Evolutionary conservation across 2,329 filamentous ascomycete genomes (phyloP).

Genomic region (Trichoderma sp.): DNA sequence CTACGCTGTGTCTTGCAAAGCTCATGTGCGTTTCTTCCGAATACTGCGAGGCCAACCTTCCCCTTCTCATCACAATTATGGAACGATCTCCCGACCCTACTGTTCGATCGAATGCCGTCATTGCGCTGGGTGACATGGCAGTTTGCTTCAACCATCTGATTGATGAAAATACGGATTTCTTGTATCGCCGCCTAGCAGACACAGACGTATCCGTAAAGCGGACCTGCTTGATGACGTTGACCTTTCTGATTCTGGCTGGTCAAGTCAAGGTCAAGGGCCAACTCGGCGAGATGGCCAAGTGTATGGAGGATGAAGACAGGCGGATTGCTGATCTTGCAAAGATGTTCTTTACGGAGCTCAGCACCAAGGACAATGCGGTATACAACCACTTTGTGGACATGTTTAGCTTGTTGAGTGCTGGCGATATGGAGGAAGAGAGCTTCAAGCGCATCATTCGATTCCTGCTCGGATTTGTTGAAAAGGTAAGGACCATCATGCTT

Average conservation of each 20-base stretch:
- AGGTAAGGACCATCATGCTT: constrained; percentile 58
- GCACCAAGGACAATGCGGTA: constrained; percentile 97
- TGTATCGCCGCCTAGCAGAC: constrained; percentile 92
- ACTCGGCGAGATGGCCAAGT: constrained; percentile 98
- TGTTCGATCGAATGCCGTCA: constrained; percentile 92
- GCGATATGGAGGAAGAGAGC: constrained; percentile 80
- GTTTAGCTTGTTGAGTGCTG: constrained; percentile 89
- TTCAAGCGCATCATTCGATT: constrained; percentile 89
- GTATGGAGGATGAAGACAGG: constrained; percentile 93
- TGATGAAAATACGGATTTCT: constrained; percentile 97
- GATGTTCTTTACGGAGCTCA: constrained; percentile 98
- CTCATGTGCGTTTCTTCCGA: constrained; percentile 98
- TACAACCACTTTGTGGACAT: constrained; percentile 99
- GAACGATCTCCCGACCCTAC: constrained; percentile 91
- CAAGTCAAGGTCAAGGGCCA: constrained; percentile 99
- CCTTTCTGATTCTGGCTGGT: constrained; percentile 93
- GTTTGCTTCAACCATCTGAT: constrained; percentile 99
- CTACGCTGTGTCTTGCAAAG: constrained; percentile 92
- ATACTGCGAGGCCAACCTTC: constrained; percentile 92
- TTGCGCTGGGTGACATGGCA: constrained; percentile 97
- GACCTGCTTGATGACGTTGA: constrained; percentile 97
- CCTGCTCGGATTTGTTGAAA: constrained; percentile 93
- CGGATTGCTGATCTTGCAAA: constrained; percentile 88
- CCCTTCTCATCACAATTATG: constrained; percentile 95
- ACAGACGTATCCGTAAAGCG: constrained; percentile 87